Evolutionary conservation across 2,329 filamentous ascomycete species (phyloP).

Genomic region (Hypoxylon sp.): DNA sequence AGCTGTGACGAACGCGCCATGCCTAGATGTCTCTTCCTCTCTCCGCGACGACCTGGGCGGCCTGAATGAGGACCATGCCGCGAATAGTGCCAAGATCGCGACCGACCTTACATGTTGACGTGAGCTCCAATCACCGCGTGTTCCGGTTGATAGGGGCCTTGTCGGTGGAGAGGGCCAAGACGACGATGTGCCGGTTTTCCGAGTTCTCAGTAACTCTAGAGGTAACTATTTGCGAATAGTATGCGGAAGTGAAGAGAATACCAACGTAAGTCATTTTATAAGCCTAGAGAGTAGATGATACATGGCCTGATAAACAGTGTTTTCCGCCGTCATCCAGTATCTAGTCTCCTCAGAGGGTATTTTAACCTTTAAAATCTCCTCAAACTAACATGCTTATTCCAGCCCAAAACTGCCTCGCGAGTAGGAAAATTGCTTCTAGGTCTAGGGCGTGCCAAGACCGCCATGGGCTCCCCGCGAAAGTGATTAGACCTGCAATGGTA

Average conservation of each 20-base stretch:
- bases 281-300: background rate
- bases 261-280: slow-evolving; percentile 7
- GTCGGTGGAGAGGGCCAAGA: slow-evolving; percentile 45
- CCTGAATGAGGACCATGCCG: slow-evolving; percentile 19
- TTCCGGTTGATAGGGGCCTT: slow-evolving; percentile 42
- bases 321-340: background rate
- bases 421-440: slow-evolving; percentile 21
- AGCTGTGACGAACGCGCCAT: background rate
- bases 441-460: slow-evolving; percentile 36
- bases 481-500: slow-evolving; percentile 41
- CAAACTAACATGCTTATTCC: slow-evolving; percentile 1
- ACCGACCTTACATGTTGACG: slow-evolving; percentile 31
- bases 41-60: background rate
- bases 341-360: background rate
- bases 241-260: background rate
- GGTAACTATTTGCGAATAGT: slow-evolving; percentile 5
- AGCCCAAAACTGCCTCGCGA: slow-evolving; percentile 1
- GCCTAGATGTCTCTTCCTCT: slow-evolving; percentile 1
- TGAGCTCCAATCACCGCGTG: slow-evolving; percentile 38
- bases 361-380: background rate
- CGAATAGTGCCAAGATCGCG: slow-evolving; percentile 42
- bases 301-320: background rate
- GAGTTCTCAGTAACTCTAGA: slow-evolving; percentile 24
- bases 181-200: slow-evolving; percentile 44
- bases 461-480: slow-evolving; percentile 28